A percentile compares a stretch with the other conserved stretches of the same genome.
phyloP scores from a whole-genome alignment of 1,284 basidiomycete genomes.

The Cutaneotrichosporon daszewskae region DNA sequence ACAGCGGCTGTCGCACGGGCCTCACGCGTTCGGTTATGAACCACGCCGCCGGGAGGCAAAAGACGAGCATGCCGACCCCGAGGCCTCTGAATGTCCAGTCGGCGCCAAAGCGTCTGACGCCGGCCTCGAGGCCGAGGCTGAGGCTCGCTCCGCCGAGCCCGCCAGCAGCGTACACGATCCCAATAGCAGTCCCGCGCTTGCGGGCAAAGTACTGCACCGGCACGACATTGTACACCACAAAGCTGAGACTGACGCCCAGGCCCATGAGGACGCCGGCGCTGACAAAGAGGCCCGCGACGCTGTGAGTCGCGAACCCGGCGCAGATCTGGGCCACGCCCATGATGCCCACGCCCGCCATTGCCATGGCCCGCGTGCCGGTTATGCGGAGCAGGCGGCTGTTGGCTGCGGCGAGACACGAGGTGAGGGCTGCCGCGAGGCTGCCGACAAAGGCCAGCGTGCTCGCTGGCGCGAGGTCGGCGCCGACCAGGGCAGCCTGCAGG shows the following conservation, averaged over 20 bases:
- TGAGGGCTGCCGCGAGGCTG: slow-evolving; percentile 26
- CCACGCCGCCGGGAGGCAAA: slow-evolving; percentile 11
- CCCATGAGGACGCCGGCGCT: slow-evolving; percentile 26
- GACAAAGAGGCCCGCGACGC: slow-evolving; percentile 24
- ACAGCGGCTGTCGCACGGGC: background rate
- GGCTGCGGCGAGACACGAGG: slow-evolving; percentile 33
- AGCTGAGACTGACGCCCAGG: slow-evolving; percentile 21
- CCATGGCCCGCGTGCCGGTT: slow-evolving; percentile 27
- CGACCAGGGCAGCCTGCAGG: slow-evolving; percentile 32
- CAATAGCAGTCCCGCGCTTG: slow-evolving; percentile 34
- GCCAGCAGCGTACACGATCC: slow-evolving; percentile 38
- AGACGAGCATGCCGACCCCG: slow-evolving; percentile 6
- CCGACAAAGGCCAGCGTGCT: slow-evolving; percentile 40
- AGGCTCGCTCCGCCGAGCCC: slow-evolving; percentile 41
- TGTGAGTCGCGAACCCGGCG: slow-evolving; percentile 24
- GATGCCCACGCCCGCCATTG: slow-evolving; percentile 23
- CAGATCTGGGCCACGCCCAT: slow-evolving; percentile 31
- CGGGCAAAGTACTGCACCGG: slow-evolving; percentile 36
- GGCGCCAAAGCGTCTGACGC: slow-evolving; percentile 27
- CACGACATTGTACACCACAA: slow-evolving; percentile 18
- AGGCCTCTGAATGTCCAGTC: slow-evolving; percentile 17
- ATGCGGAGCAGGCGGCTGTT: slow-evolving; percentile 31
- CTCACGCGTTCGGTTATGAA: slow-evolving; percentile 7
- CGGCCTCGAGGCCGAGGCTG: slow-evolving; percentile 28
- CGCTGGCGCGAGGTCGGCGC: slow-evolving; percentile 28